Evolutionary conservation across 345 rosid species (phyloP), one percentile per base, ranked within the genome.

Genomic region (Brassica napus): DNA sequence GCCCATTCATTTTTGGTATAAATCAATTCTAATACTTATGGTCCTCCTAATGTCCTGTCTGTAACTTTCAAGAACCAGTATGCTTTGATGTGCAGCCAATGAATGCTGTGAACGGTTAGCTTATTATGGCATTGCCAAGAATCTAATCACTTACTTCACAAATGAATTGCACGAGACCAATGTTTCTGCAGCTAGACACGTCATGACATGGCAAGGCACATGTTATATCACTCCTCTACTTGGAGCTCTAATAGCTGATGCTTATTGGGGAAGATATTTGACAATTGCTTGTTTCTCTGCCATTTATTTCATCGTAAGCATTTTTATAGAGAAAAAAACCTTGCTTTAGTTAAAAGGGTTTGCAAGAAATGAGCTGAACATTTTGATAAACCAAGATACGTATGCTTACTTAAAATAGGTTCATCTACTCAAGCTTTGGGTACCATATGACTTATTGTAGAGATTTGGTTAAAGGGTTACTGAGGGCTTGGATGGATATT

Each of bases 251-350:
- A 12, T 95, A 62, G 99, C 98, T 28, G 99, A 95, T 89, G 94
- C 98, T 35, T 95, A 89, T 65, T 91, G 97, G 97, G 99, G 99
- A 78, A 80, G 98, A 90, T 95, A 93, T 89, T 88, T 97, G 97
- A 93, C 99, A 0, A 95, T 95, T 7, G 98, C 94, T 77, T 75
- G 83, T 59, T 93, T 95, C 89, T 95, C 98, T 34, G 85, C 89
- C 3, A 86, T 91, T 62, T 93, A 95, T 79, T 89, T 93, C 81
- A 81, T 90, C 68, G 98, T 93, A 86, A 78, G 59, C 69, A 15
- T n/a, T n/a, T 52, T 14, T 52, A 18, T 47, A 52, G 18, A 1
- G 5, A 52, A n/a, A 11, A 37, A 4, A 42, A 42, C 4, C 0
- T 47, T 47, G 16, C 16, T 47, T 47, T 18, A 18, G 21, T 12